phyloP scores from a whole-genome alignment of 139 green algal species.

The Volvox africanus region DNA sequence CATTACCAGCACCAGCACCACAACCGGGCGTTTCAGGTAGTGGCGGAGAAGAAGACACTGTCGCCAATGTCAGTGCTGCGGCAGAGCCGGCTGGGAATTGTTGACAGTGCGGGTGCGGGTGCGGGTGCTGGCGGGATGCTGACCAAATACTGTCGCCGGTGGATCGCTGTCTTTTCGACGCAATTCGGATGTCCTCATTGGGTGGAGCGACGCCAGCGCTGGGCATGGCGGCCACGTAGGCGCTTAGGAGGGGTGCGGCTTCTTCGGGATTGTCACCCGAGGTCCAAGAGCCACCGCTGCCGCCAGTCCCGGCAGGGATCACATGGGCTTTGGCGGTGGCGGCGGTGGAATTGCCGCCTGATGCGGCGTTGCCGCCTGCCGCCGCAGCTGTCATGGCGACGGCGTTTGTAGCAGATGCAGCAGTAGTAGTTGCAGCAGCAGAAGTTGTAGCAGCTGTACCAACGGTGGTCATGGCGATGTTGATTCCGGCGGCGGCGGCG shows the following conservation, averaged over 20 bases:
- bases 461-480: not conserved
- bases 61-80: not conserved
- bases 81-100: too few species aligned
- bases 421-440: too few species aligned
- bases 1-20: not conserved
- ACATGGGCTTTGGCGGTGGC: not conserved
- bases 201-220: constrained; percentile 1
- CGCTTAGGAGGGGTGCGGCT: not conserved
- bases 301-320: not conserved
- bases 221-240: constrained; percentile 15
- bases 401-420: too few species aligned
- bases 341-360: not conserved
- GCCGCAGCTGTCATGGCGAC: too few species aligned
- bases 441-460: too few species aligned
- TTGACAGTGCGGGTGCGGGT: not conserved
- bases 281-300: not conserved
- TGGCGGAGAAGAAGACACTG: not conserved
- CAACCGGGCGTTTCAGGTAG: too few species aligned
- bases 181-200: constrained; percentile 4
- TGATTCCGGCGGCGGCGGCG: too few species aligned
- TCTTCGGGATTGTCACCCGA: not conserved
- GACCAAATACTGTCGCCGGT: not conserved
- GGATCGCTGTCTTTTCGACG: constrained; percentile 1
- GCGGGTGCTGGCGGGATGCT: not conserved
- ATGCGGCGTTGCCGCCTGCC: too few species aligned